These are phyloP conservation scores for Penicillium sp. DNA, from an alignment of 2,329 filamentous ascomycete species.

Conservation along the genomic window DNA sequence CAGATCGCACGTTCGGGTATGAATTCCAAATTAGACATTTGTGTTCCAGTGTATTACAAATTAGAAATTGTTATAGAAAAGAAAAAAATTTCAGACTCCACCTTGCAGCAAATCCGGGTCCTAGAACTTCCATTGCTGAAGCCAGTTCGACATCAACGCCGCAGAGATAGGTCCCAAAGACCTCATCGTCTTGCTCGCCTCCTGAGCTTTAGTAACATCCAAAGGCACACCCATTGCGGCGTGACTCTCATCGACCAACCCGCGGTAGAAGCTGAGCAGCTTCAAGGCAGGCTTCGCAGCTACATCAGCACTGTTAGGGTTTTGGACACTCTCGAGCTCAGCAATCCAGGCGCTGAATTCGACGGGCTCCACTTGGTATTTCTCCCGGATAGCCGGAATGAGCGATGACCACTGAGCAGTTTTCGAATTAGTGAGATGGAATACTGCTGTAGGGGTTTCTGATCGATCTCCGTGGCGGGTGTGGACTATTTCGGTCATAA, in stretches of 20 bases:
- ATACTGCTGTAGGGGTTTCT: conserved; percentile 26
- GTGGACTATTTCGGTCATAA: conserved; percentile 50
- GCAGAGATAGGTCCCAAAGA: conserved; percentile 42
- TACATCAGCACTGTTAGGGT: conserved; percentile 37
- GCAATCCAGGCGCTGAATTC: conserved; percentile 48
- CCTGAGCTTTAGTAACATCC: conserved; percentile 43
- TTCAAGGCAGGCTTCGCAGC: conserved; percentile 52
- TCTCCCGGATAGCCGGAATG: conserved; percentile 42
- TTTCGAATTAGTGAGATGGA: conserved; percentile 52
- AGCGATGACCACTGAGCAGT: conserved; percentile 44
- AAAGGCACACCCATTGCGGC: conserved; percentile 37
- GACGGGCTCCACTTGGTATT: conserved; percentile 45
- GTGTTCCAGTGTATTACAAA: no score
- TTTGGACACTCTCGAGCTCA: conserved; percentile 44
- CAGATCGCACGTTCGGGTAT: no score
- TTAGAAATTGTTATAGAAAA: background rate
- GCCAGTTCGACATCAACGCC: conserved; percentile 47
- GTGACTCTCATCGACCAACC: conserved; percentile 25
- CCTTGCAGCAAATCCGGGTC: background rate
- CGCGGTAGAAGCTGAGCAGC: conserved; percentile 51
- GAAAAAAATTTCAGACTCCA: background rate
- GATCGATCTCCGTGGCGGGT: conserved; percentile 23
- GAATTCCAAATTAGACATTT: no score
- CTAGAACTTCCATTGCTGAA: conserved; percentile 21
- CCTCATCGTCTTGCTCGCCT: conserved; percentile 47